Evolutionary conservation across 2,329 filamentous ascomycete genomes (phyloP).

Genomic region (Ceratocystiopsis brevicomis): DNA sequence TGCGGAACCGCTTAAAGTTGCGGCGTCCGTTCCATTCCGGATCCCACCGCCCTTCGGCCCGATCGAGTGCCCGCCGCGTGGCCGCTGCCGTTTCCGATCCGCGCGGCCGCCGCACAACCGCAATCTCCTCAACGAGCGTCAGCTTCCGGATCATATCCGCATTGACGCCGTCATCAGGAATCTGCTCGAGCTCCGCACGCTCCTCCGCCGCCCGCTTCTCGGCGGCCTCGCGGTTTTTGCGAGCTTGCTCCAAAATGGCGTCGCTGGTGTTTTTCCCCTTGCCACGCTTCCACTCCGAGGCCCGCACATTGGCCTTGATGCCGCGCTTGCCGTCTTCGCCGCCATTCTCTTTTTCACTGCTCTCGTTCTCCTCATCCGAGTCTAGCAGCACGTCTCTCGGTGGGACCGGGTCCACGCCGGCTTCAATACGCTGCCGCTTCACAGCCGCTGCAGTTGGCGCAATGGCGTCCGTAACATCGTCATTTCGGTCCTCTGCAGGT

Average conservation of each 20-base stretch:
- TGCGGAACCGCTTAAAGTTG: slow-evolving; percentile 83
- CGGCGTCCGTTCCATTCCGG: slow-evolving; percentile 82
- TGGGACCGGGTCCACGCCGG: slow-evolving; percentile 28
- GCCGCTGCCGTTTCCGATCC: neutral
- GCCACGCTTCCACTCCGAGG: slow-evolving; percentile 6
- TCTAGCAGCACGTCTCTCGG: slow-evolving; percentile 12
- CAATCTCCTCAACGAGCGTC: slow-evolving; percentile 60
- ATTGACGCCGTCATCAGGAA: slow-evolving; percentile 43
- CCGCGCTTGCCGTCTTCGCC: slow-evolving; percentile 19
- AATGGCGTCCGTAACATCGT: slow-evolving; percentile 50
- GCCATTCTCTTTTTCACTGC: slow-evolving; percentile 12
- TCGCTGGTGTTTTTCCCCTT: slow-evolving; percentile 23
- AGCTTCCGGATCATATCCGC: slow-evolving; percentile 54
- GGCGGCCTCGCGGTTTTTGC: slow-evolving; percentile 41
- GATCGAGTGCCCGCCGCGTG: slow-evolving; percentile 28
- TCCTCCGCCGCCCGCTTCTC: slow-evolving; percentile 42
- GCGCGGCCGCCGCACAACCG: slow-evolving; percentile 28
- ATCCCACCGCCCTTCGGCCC: slow-evolving; percentile 51
- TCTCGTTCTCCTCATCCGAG: slow-evolving; percentile 9
- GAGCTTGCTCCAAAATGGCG: slow-evolving; percentile 49
- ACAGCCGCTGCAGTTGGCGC: slow-evolving; percentile 59
- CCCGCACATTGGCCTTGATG: too few species aligned
- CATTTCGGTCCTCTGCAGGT: slow-evolving; percentile 8
- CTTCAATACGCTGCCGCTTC: slow-evolving; percentile 57
- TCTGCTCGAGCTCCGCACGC: slow-evolving; percentile 31